Evolutionary conservation across 805 yeast genomes (phyloP).

Genomic region (Saccharomycopsis javanensis): DNA sequence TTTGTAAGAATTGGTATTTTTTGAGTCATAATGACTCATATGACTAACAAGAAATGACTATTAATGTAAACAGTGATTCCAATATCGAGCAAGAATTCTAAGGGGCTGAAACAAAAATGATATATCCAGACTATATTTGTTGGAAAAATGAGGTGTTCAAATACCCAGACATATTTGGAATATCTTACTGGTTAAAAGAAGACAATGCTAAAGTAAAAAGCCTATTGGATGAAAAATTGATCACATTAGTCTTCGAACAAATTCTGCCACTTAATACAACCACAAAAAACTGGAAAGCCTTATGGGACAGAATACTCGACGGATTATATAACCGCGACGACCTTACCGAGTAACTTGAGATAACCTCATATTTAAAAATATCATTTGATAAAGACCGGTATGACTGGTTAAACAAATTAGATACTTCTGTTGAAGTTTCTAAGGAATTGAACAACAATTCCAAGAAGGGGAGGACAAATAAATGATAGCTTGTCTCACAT

Average conservation of each 20-base stretch:
- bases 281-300: neutral
- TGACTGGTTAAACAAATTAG: neutral
- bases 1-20: no score
- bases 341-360: neutral
- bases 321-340: neutral
- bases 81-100: no score
- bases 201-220: neutral
- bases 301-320: neutral
- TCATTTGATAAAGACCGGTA: neutral
- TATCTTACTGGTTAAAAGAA: neutral
- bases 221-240: neutral
- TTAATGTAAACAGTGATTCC: no score
- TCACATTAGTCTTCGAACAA: neutral
- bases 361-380: neutral
- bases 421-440: neutral
- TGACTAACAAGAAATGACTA: no score
- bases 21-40: no score
- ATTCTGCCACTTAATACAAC: neutral
- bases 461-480: neutral
- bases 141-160: neutral
- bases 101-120: neutral
- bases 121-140: neutral
- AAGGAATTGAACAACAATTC: neutral
- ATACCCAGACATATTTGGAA: neutral
- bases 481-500: neutral